Evolutionary conservation across 2,329 filamentous ascomycete species (phyloP).

Genomic region (Pyricularia pennisetigena): DNA sequence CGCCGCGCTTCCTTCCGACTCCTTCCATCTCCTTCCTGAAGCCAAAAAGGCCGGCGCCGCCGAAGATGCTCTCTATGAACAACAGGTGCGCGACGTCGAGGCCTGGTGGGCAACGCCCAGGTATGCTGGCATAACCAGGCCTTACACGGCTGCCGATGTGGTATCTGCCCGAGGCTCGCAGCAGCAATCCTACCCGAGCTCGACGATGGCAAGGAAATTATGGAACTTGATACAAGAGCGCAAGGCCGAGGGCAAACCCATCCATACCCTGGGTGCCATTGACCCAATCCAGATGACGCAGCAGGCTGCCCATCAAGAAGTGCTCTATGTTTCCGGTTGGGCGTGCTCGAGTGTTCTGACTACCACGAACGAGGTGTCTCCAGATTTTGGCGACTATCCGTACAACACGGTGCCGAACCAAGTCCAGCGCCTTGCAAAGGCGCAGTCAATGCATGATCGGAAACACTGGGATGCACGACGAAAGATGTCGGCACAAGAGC

Average conservation of each 20-base stretch:
- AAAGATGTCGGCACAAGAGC: conserved; percentile 64
- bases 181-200: conserved; percentile 82
- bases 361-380: conserved; percentile 91
- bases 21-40: conserved; percentile 78
- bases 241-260: conserved; percentile 68
- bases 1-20: conserved; percentile 54
- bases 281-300: conserved; percentile 99
- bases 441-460: conserved; percentile 92
- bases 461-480: conserved; percentile 85
- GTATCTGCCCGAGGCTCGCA: conserved; percentile 88
- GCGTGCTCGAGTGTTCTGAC: conserved; percentile 91
- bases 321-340: conserved; percentile 95
- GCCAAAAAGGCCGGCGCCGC: conserved; percentile 65
- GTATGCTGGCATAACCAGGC: conserved; percentile 81
- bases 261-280: conserved; percentile 96
- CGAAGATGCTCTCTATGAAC: conserved; percentile 77
- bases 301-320: conserved; percentile 90
- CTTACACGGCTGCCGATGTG: conserved; percentile 83
- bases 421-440: conserved; percentile 91
- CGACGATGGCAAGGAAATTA: conserved; percentile 87
- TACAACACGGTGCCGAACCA: conserved; percentile 99
- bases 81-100: conserved; percentile 76
- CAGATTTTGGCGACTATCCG: conserved; percentile 96
- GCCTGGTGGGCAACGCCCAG: conserved; percentile 84
- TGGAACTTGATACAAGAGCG: conserved; percentile 81